Evolutionary conservation across 768 basidiomycete genomes (phyloP).

Genomic region (Kockovaella imperatae): DNA sequence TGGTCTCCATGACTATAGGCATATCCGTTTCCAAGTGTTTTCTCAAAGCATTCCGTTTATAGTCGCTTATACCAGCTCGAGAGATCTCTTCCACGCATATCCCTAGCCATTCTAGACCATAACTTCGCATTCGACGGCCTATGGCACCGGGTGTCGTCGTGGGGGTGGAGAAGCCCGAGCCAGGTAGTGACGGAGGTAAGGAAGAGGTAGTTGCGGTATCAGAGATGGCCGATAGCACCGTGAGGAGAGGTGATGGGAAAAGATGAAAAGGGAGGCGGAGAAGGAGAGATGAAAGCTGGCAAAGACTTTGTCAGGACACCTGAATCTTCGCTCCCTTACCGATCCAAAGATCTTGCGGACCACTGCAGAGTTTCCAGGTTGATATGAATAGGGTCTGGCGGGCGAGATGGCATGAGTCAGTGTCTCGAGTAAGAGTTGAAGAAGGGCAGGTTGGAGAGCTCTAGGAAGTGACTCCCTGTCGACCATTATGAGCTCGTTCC

Average conservation of each 20-base stretch:
- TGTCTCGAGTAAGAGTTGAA: constrained; percentile 62
- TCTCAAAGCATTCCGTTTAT: constrained; percentile 19
- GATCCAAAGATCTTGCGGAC: constrained; percentile 81
- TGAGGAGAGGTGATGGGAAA: constrained; percentile 63
- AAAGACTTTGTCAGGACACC: neutral
- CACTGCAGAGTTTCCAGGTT: constrained; percentile 60
- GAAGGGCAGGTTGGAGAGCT: constrained; percentile 55
- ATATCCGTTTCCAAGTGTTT: constrained; percentile 61
- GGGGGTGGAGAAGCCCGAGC: constrained; percentile 33
- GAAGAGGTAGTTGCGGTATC: constrained; percentile 55
- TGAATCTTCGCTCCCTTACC: too few species aligned
- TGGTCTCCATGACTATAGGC: constrained; percentile 62
- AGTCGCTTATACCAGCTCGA: constrained; percentile 63
- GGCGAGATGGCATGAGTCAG: constrained; percentile 54
- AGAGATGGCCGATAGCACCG: constrained; percentile 57
- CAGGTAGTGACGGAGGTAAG: constrained; percentile 24
- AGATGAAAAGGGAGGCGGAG: constrained; percentile 57
- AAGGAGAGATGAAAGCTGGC: constrained; percentile 64
- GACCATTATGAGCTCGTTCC: neutral
- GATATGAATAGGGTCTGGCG: constrained; percentile 45
- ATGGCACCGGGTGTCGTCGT: constrained; percentile 2
- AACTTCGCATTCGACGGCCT: constrained; percentile 12
- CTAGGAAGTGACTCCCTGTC: constrained; percentile 66
- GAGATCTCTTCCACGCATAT: constrained; percentile 78
- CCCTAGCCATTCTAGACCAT: constrained; percentile 49